A percentile compares a stretch with the other conserved stretches of the same genome.
phyloP scores from a whole-genome alignment of 1,139 yeast genomes.

The Geotrichum aggregatum region DNA sequence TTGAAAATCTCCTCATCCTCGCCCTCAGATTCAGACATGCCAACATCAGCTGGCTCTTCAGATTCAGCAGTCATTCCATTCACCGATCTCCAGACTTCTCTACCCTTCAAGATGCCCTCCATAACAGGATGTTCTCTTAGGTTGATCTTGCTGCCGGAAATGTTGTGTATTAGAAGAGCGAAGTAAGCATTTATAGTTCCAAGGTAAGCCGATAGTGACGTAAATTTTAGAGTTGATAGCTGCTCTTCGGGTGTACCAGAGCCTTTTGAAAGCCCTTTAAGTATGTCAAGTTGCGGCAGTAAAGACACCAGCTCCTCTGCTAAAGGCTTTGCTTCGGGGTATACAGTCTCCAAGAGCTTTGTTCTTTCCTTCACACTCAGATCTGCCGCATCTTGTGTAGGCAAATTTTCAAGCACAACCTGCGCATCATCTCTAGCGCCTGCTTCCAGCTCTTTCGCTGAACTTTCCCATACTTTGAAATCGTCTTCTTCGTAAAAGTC shows the following conservation, averaged over 20 bases:
- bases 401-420: conserved; percentile 28
- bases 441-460: conserved; percentile 34
- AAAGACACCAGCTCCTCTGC: conserved; percentile 57
- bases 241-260: conserved; percentile 41
- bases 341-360: conserved; percentile 31
- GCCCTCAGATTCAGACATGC: conserved; percentile 25
- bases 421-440: conserved; percentile 31
- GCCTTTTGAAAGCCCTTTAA: conserved; percentile 29
- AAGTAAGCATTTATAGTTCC: conserved; percentile 73
- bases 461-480: conserved; percentile 48
- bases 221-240: conserved; percentile 31
- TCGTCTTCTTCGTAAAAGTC: conserved; percentile 84
- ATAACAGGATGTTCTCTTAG: conserved; percentile 86
- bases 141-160: conserved; percentile 52
- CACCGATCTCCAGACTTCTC: conserved; percentile 74
- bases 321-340: conserved; percentile 83
- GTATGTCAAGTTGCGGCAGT: conserved; percentile 44
- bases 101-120: conserved; percentile 73
- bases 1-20: conserved; percentile 22
- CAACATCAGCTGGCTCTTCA: conserved; percentile 20
- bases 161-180: conserved; percentile 59
- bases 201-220: conserved; percentile 72
- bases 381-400: conserved; percentile 38
- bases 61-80: conserved; percentile 28
- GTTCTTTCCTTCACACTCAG: conserved; percentile 41